phyloP scores from a whole-genome alignment of 495 filamentous ascomycete genomes.

The Lasiosphaeris hirsuta region DNA sequence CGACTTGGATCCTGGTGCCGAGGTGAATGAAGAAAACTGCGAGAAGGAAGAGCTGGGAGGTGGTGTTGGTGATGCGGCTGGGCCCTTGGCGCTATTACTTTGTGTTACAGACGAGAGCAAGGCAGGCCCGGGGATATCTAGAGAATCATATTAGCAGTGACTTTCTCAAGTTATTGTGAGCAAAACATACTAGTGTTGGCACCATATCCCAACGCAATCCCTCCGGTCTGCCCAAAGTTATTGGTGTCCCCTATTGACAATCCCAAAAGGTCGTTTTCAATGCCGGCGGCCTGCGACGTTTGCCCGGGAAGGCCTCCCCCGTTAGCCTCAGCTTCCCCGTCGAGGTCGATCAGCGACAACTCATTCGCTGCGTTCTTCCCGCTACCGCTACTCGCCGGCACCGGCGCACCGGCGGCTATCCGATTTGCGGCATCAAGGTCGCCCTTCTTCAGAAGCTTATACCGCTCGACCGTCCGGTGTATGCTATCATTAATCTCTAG shows the following conservation, averaged over 20 bases:
- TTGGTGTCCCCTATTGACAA: slow-evolving; percentile 47
- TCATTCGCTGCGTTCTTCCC: slow-evolving; percentile 76
- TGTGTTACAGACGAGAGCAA: slow-evolving; percentile 62
- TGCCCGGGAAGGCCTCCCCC: slow-evolving; percentile 36
- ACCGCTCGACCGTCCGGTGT: slow-evolving; percentile 91
- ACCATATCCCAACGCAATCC: slow-evolving; percentile 82
- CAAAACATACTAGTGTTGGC: slow-evolving; percentile 56
- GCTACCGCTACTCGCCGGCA: slow-evolving; percentile 55
- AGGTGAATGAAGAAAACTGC: slow-evolving; percentile 56
- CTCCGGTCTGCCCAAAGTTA: slow-evolving; percentile 66
- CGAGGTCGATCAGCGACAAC: slow-evolving; percentile 90
- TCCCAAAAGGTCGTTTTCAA: slow-evolving; percentile 55
- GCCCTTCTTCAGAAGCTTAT: slow-evolving; percentile 90
- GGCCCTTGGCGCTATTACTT: slow-evolving; percentile 49
- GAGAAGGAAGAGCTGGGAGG: slow-evolving; percentile 50
- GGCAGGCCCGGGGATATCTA: slow-evolving; percentile 61
- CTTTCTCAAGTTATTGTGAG: background rate
- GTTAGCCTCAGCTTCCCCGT: slow-evolving; percentile 62
- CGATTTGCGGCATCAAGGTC: slow-evolving; percentile 83
- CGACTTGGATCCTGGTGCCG: slow-evolving; percentile 40
- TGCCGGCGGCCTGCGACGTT: slow-evolving; percentile 26
- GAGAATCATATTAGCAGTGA: slow-evolving; percentile 3
- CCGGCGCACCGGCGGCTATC: slow-evolving; percentile 78
- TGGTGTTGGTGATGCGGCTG: slow-evolving; percentile 37
- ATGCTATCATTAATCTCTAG: slow-evolving; percentile 98